A percentile compares a stretch with the other conserved stretches of the same genome.
Evolutionary conservation across 352 stramenopile species (phyloP).

Genomic region (Pythium oligandrum): DNA sequence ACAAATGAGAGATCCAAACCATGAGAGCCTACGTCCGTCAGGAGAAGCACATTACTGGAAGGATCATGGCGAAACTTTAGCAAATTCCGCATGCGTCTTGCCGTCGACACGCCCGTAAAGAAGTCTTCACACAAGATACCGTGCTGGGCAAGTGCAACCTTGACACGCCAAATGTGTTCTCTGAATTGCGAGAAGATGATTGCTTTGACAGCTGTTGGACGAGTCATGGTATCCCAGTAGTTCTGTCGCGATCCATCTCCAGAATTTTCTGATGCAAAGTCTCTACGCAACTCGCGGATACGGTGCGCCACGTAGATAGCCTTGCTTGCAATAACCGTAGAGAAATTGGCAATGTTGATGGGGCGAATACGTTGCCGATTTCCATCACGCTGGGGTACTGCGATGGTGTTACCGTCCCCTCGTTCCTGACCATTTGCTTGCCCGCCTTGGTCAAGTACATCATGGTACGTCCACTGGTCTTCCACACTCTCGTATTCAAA

Average conservation of each 20-base stretch:
- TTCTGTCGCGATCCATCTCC: background rate
- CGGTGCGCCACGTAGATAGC: conserved; percentile 62
- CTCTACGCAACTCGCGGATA: conserved; percentile 55
- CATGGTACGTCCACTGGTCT: conserved; percentile 23
- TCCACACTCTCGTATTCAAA: conserved; percentile 58
- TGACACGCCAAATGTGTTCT: conserved; percentile 72
- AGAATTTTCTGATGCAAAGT: conserved; percentile 25
- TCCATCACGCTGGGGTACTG: conserved; percentile 14
- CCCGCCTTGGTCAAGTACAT: background rate
- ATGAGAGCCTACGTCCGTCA: conserved; percentile 92
- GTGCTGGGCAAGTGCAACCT: conserved; percentile 69
- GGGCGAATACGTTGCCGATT: conserved; percentile 12
- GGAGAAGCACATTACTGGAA: conserved; percentile 88
- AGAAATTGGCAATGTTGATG: conserved; percentile 28
- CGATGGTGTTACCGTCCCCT: conserved; percentile 14
- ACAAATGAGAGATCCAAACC: conserved; percentile 97
- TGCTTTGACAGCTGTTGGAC: conserved; percentile 43
- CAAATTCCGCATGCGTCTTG: conserved; percentile 49
- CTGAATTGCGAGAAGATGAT: conserved; percentile 86
- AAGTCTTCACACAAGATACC: conserved; percentile 59
- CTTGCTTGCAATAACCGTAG: conserved; percentile 61
- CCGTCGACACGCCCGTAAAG: conserved; percentile 38
- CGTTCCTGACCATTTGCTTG: background rate
- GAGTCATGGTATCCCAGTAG: background rate
- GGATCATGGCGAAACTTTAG: conserved; percentile 52